Conservation (phyloP, 169 alveolate species). For the Neospora caninum region DNA sequence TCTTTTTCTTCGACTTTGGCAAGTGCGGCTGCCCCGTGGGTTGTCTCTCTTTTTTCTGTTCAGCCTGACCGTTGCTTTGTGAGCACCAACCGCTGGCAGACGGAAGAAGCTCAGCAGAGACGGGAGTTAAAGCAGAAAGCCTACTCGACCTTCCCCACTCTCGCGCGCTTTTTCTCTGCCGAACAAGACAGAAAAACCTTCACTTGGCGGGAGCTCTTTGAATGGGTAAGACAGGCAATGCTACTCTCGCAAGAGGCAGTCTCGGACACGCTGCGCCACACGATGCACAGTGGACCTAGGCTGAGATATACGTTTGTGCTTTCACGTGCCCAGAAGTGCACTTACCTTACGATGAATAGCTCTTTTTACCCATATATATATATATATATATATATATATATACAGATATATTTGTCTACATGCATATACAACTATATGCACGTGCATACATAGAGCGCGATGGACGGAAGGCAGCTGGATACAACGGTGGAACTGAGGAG, state of each 20-base stretch:
- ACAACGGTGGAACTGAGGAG: neutral
- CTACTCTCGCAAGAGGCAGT: too few species aligned
- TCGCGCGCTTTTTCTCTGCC: neutral
- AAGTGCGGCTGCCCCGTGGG: neutral
- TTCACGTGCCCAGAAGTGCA: neutral
- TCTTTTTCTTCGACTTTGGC: too few species aligned
- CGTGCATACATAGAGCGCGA: too few species aligned
- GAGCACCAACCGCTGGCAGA: constrained; percentile 15
- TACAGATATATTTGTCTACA: too few species aligned
- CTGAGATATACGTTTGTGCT: neutral
- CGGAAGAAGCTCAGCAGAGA: neutral
- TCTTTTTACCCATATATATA: too few species aligned
- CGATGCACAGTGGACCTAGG: neutral
- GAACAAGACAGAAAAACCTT: neutral
- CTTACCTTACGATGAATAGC: too few species aligned
- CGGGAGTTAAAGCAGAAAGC: neutral
- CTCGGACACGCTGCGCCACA: too few species aligned
- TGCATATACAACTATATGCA: too few species aligned
- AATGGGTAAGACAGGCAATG: neutral
- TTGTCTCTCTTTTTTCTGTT: neutral
- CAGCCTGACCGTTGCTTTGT: constrained; percentile 25
- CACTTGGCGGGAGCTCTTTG: neutral
- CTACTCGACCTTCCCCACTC: neutral
- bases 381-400: too few species aligned
- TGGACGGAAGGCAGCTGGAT: neutral